Conservation (phyloP, 2,329 filamentous ascomycete species). For the Fusarium sp. region DNA sequence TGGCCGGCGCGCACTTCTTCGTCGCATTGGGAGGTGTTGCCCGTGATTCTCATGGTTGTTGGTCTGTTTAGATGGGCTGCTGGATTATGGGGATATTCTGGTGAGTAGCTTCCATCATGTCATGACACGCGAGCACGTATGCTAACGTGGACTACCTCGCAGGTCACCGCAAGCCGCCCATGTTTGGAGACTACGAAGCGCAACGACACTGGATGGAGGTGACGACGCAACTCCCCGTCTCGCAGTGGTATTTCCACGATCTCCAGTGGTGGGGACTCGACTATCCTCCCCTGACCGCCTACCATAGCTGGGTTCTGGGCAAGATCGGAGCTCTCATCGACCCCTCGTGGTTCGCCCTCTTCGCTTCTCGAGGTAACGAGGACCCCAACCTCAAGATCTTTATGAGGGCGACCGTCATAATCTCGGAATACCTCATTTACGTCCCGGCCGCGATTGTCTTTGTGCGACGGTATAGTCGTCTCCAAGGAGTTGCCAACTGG, state of each 20-base stretch:
- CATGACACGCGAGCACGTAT: slow-evolving; percentile 12
- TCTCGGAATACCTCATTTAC: slow-evolving; percentile 92
- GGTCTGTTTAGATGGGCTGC: slow-evolving; percentile 94
- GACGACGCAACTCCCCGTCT: slow-evolving; percentile 87
- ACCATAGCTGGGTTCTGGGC: slow-evolving; percentile 96
- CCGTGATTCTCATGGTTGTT: slow-evolving; percentile 88
- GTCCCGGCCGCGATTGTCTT: slow-evolving; percentile 89
- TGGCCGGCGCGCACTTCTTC: slow-evolving; percentile 88
- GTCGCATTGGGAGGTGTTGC: slow-evolving; percentile 93
- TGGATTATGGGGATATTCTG: slow-evolving; percentile 95
- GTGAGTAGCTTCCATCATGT: slow-evolving; percentile 57
- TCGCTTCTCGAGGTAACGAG: slow-evolving; percentile 84
- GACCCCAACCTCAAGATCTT: slow-evolving; percentile 87
- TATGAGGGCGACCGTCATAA: slow-evolving; percentile 92
- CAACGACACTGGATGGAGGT: slow-evolving; percentile 99
- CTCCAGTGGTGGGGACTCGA: slow-evolving; percentile 98
- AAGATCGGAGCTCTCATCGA: slow-evolving; percentile 85
- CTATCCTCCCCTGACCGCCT: slow-evolving; percentile 96
- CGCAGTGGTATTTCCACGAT: slow-evolving; percentile 98
- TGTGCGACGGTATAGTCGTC: slow-evolving; percentile 81
- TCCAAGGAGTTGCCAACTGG: slow-evolving; percentile 83
- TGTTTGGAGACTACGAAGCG: slow-evolving; percentile 97
- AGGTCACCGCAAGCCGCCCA: slow-evolving; percentile 85
- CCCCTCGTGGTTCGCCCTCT: slow-evolving; percentile 87
- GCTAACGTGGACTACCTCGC: slow-evolving; percentile 23